Evolutionary conservation across 495 filamentous ascomycete genomes (phyloP).

Genomic region (Penicillium verhagenii): DNA sequence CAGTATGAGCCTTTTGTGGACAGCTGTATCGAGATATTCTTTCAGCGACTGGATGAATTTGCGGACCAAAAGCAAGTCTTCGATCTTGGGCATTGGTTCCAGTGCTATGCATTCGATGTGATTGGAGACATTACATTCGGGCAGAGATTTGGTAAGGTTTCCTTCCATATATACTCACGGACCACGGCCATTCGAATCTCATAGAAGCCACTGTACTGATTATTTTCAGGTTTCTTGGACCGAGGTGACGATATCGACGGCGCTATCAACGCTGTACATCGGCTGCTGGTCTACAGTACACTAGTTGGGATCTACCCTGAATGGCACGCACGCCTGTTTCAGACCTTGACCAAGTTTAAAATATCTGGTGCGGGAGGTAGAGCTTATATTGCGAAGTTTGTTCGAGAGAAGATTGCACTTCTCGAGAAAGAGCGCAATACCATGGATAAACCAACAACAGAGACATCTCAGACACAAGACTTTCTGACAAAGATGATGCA

Average conservation of each 20-base stretch:
- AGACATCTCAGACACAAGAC: constrained; percentile 40
- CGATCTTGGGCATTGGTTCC: constrained; percentile 54
- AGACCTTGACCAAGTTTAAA: constrained; percentile 35
- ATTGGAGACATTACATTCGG: constrained; percentile 67
- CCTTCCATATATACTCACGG: background rate
- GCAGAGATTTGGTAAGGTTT: constrained; percentile 49
- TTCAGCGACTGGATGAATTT: constrained; percentile 42
- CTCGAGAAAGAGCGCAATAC: constrained; percentile 20
- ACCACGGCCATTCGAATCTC: too few relatives aligned
- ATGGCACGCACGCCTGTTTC: constrained; percentile 45
- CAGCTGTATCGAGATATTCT: constrained; percentile 48
- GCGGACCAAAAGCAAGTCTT: constrained; percentile 29
- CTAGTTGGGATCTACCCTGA: constrained; percentile 48
- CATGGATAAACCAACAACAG: constrained; percentile 23
- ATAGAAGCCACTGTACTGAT: background rate
- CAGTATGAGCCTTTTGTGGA: constrained; percentile 57
- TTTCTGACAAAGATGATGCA: constrained; percentile 56
- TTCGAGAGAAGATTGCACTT: constrained; percentile 40
- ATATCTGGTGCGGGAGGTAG: constrained; percentile 43
- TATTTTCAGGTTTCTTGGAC: constrained; percentile 53
- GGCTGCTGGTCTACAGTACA: constrained; percentile 56
- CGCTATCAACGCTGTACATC: constrained; percentile 53
- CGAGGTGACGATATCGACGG: constrained; percentile 63
- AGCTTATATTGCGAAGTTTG: constrained; percentile 44
- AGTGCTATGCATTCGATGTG: constrained; percentile 61